These are phyloP conservation scores for Neltuma alba DNA, from an alignment of 306 rosid species.

Conservation along the genomic window DNA sequence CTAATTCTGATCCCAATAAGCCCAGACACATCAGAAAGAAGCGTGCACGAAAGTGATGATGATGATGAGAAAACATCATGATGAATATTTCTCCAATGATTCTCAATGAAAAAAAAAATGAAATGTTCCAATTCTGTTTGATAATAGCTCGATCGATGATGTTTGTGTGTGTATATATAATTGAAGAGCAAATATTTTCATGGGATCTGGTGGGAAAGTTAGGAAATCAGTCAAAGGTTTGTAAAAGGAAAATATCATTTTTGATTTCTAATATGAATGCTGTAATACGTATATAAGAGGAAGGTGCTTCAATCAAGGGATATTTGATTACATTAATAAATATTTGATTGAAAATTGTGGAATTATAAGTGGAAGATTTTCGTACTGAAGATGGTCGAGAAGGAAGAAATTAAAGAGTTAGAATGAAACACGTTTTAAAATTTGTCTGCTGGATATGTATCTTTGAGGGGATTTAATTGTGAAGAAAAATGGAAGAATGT, in stretches of 20 bases:
- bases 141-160: too few species aligned
- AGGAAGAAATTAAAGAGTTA: neutral
- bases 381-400: neutral
- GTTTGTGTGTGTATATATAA: neutral
- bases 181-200: neutral
- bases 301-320: conserved; percentile 15
- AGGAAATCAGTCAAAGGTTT: conserved; percentile 12
- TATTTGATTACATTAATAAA: too few species aligned
- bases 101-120: neutral
- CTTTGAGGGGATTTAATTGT: neutral
- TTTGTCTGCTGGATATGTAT: neutral
- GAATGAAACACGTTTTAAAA: conserved; percentile 14
- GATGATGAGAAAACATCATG: neutral
- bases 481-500: neutral
- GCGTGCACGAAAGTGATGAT: neutral
- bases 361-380: neutral
- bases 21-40: neutral
- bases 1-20: neutral
- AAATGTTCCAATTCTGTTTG: neutral
- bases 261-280: neutral
- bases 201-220: conserved; percentile 17
- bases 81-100: neutral
- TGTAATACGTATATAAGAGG: neutral
- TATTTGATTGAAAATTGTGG: neutral
- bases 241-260: neutral